Conservation (phyloP, 345 rosid genomes). For the Citrus unshiu region DNA sequence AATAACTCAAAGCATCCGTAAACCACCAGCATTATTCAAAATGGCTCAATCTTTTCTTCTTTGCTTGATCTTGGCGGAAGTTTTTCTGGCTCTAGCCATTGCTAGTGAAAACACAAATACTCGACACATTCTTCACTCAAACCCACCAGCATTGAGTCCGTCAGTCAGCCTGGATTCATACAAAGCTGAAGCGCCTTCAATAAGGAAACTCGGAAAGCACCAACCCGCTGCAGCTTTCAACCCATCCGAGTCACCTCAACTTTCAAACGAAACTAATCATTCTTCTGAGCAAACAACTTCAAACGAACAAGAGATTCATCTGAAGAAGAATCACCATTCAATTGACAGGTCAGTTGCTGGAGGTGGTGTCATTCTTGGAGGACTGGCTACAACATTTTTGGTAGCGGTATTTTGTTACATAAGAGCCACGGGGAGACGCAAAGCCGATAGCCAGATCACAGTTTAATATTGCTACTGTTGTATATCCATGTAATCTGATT, state of each 20-base stretch:
- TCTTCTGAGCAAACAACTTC: constrained; percentile 13
- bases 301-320: constrained; percentile 7
- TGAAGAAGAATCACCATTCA: constrained; percentile 37
- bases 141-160: constrained; percentile 20
- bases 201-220: constrained; percentile 48
- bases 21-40: not conserved
- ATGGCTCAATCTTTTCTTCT: constrained; percentile 30
- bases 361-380: constrained; percentile 74
- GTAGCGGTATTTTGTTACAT: constrained; percentile 68
- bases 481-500: not conserved
- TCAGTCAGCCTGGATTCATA: not conserved
- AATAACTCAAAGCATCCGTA: constrained; percentile 3
- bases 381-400: constrained; percentile 65
- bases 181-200: constrained; percentile 25
- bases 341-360: constrained; percentile 71
- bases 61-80: constrained; percentile 26
- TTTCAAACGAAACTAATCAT: not conserved
- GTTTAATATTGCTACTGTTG: not conserved
- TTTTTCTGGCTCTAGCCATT: constrained; percentile 28
- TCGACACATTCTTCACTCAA: constrained; percentile 1
- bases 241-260: constrained; percentile 22
- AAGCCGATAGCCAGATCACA: constrained; percentile 14
- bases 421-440: constrained; percentile 62
- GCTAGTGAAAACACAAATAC: constrained; percentile 8
- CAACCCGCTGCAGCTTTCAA: constrained; percentile 12